These are phyloP conservation scores for Tylopilus sp. DNA, from an alignment of 1,284 basidiomycete species.

Conservation along the genomic window DNA sequence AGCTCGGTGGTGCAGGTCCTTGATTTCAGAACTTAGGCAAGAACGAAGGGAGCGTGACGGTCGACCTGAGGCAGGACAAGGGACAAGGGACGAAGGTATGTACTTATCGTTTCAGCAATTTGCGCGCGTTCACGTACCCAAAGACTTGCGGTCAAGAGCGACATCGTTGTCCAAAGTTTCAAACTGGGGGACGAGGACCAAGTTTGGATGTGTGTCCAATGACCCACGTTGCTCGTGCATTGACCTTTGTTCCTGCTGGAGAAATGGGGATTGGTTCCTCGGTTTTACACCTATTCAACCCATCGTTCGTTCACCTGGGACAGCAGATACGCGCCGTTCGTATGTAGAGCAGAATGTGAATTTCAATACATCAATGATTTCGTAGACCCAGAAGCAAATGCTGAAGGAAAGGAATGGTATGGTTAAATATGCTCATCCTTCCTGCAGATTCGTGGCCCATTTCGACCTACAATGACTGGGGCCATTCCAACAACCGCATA, in stretches of 20 bases:
- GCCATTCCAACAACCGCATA: conserved; percentile 83
- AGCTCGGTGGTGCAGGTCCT: conserved; percentile 74
- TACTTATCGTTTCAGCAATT: conserved; percentile 46
- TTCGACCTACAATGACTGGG: conserved; percentile 77
- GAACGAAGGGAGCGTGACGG: conserved; percentile 79
- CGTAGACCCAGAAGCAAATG: conserved; percentile 63
- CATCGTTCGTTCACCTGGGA: conserved; percentile 75
- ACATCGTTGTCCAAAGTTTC: conserved; percentile 78
- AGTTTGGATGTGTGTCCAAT: background rate
- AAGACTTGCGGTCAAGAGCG: conserved; percentile 67
- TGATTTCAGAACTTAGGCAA: conserved; percentile 78
- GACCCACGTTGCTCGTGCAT: conserved; percentile 14
- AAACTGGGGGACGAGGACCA: conserved; percentile 71
- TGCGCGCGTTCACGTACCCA: conserved; percentile 19
- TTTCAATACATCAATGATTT: conserved; percentile 79
- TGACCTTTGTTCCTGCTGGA: conserved; percentile 58
- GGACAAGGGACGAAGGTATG: too few species aligned
- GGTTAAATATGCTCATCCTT: conserved; percentile 8
- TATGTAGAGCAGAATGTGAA: conserved; percentile 79
- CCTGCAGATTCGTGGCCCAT: conserved; percentile 70
- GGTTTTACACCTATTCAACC: conserved; percentile 66
- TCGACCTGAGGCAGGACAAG: conserved; percentile 69
- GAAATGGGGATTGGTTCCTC: conserved; percentile 74
- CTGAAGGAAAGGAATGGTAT: conserved; percentile 77
- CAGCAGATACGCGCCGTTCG: conserved; percentile 78